phyloP scores from a whole-genome alignment of 2,329 filamentous ascomycete genomes.

The Pyrenophora teres region DNA sequence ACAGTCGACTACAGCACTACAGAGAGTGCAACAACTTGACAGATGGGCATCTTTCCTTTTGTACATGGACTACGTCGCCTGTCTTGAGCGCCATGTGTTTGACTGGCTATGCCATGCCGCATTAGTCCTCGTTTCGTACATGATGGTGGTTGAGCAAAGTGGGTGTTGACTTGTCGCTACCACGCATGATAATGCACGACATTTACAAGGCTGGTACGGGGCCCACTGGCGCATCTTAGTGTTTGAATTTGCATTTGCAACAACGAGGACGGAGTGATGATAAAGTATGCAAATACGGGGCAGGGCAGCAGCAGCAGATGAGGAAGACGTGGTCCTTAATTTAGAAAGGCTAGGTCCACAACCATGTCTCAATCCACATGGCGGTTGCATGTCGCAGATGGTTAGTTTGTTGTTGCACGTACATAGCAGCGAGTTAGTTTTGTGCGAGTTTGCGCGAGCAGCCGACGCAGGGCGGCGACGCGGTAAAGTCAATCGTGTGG shows the following conservation, averaged over 20 bases:
- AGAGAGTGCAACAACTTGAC: too few species aligned
- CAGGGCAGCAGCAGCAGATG: not conserved
- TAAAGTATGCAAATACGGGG: too few species aligned
- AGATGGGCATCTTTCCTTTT: too few species aligned
- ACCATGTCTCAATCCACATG: not conserved
- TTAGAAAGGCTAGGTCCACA: slow-evolving; percentile 1
- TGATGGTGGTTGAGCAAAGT: too few species aligned
- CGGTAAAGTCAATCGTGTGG: slow-evolving; percentile 2
- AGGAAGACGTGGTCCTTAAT: slow-evolving; percentile 7
- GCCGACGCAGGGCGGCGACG: slow-evolving; percentile 5
- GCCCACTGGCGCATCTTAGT: not conserved
- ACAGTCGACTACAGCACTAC: not conserved
- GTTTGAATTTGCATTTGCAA: too few species aligned
- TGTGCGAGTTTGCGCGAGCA: slow-evolving; percentile 1
- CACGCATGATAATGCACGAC: slow-evolving; percentile 12
- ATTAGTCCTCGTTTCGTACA: too few species aligned
- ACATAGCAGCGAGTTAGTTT: not conserved
- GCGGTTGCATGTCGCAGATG: not conserved
- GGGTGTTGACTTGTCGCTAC: not conserved
- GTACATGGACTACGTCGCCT: too few species aligned
- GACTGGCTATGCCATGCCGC: too few species aligned
- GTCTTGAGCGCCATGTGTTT: too few species aligned
- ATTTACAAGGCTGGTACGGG: not conserved
- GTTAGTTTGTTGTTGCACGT: not conserved
- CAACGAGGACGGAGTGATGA: too few species aligned